Evolutionary conservation across 768 basidiomycete species (phyloP), one percentile per base, ranked within the genome.

Genomic region (Lanmaoa pseudosensibilis): DNA sequence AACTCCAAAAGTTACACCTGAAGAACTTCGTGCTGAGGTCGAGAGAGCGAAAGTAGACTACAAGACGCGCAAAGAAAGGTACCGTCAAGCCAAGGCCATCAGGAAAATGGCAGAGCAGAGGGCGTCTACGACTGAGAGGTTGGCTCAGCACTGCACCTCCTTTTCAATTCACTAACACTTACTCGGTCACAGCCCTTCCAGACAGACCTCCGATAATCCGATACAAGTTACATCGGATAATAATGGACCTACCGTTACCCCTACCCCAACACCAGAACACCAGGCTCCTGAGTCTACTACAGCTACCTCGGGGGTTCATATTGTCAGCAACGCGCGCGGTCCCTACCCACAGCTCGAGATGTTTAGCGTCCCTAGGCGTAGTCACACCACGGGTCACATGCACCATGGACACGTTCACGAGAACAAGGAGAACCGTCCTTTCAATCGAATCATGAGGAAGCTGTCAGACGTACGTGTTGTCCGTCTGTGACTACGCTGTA

Each of bases 31-130:
- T 32, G 65, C 59, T 30, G 76, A 81, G 32, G 80, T 90, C 4
- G 84, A 90, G 63, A 80, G 74, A 19, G 87, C 89, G 1, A 92
- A 89, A 62, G 76, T 75, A 27, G 71, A 73, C 23, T 92, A 92
- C 69, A 87, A 83, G 70, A 77, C 76, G 2, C 81, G 85, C 70
- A 92, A 92, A 65, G 87, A 88, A 62, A 76, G 75, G 23, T 89
- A 90, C 62, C 80, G 87, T 30, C 73, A 73, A 60, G 82, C 85
- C 50, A 79, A 83, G 50, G 82, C 84, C 46, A 73, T 74, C 25
- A 80, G 76, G 54, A 77, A 68, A 60, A 76, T 72, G 59, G 75
- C 74, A 54, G 71, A 70, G 52, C 73, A 72, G 46, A 65, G 62
- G 10, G 64, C 57, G 40, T 62, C 65, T 36, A 49, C 62, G 19